Evolutionary conservation across 768 basidiomycete genomes (phyloP), one percentile per base, ranked within the genome.

Genomic region (Infundibulicybe gibba): DNA sequence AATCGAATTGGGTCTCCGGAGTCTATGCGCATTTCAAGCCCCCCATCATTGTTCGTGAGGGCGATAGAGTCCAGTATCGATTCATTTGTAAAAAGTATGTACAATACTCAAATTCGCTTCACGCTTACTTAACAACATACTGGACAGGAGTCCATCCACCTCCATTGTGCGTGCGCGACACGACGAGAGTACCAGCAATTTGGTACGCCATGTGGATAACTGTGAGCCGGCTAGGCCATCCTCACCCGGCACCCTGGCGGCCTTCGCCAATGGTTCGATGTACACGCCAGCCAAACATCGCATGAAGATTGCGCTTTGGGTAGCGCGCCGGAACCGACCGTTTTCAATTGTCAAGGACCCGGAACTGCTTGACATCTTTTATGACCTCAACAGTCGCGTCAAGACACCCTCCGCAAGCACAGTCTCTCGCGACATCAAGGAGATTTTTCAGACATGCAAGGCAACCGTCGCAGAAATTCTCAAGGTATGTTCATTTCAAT

Each of bases 151-250:
- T 41, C 50, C 52, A 2, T 54, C 48, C 14, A 37, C 39, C 14
- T 32, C 16, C 16, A 33, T 60, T 17, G 40, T 41, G 0, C 44
- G 52, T 15, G 54, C 47, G 41, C 52, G 52, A 11, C 54, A 62
- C 25, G 50, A 62, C 37, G 54, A 59, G 6, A 54, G 49, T 35
- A 59, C 53, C 0, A 53, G 50, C 21, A 61, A 61, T 38, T 50
- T 60, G 5, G 25, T 32, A 1, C 44, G 50, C 11, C 60, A 61
- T 37, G 50, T 47, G 1, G 40, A 49, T 3, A 13, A 10, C 3
- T 62, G 60, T 31, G 19, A 31, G 2, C 55, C 55, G 0, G 20
- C 37, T 3, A 31, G 54, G 21, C 45, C 52, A 3, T 9, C 40
- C 0, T 33, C 54, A 31, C 6, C 55, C 5, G n/a, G 40, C 1